phyloP scores from a whole-genome alignment of 2,329 filamentous ascomycete genomes.

The Alternaria triticina region DNA sequence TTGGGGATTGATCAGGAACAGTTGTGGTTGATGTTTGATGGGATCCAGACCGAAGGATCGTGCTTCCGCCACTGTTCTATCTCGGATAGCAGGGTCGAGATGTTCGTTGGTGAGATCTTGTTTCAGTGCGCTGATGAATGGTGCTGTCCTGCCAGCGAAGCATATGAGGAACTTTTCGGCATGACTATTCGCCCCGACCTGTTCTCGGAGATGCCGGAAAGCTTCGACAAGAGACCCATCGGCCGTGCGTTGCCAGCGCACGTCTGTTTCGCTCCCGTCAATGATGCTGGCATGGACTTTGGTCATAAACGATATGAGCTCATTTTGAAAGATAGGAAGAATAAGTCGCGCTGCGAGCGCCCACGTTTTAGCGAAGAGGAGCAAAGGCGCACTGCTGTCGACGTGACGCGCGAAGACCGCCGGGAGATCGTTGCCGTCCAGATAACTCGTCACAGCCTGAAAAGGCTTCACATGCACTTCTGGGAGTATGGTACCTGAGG shows the following conservation, averaged over 20 bases:
- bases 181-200: neutral
- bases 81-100: neutral
- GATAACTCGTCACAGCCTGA: neutral
- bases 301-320: conserved; percentile 1
- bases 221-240: neutral
- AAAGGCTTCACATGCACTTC: neutral
- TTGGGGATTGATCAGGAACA: neutral
- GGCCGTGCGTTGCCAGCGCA: neutral
- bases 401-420: neutral
- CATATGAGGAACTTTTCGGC: conserved; percentile 17
- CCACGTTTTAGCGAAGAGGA: conserved; percentile 14
- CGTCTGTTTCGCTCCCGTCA: neutral
- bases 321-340: conserved; percentile 8
- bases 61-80: neutral
- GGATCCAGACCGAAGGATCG: neutral
- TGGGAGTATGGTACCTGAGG: neutral
- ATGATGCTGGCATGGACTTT: conserved; percentile 1
- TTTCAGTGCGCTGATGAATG: neutral
- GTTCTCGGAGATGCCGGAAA: neutral
- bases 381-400: neutral
- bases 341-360: conserved; percentile 7
- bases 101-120: neutral
- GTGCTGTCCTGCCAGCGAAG: conserved; percentile 3
- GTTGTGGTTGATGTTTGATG: neutral
- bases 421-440: neutral